A percentile compares a stretch with the other conserved stretches of the same genome.
These are phyloP conservation scores for Teratosphaeriaceae sp. DNA, from an alignment of 2,329 filamentous ascomycete species.

Conservation along the genomic window DNA sequence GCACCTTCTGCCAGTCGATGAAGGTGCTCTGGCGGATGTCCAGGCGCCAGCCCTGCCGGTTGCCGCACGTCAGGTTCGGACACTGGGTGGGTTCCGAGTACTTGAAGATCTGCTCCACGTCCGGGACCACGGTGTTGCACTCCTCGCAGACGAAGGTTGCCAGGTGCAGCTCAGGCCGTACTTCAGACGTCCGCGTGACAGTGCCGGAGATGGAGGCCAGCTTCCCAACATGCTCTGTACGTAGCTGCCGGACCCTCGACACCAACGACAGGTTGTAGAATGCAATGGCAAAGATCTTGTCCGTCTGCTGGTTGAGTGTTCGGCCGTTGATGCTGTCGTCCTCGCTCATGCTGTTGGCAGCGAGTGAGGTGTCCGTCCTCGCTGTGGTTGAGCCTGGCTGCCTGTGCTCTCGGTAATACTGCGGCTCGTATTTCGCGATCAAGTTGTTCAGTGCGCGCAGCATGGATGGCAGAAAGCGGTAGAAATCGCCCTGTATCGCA, in stretches of 20 bases:
- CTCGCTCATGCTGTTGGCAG: slow-evolving; percentile 53
- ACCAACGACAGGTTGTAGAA: slow-evolving; percentile 91
- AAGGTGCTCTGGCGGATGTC: slow-evolving; percentile 97
- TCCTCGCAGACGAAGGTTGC: slow-evolving; percentile 89
- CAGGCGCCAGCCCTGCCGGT: slow-evolving; percentile 89
- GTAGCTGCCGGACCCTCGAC: slow-evolving; percentile 75
- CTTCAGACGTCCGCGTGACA: slow-evolving; percentile 93
- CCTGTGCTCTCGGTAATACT: slow-evolving; percentile 88
- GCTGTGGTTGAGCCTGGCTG: slow-evolving; percentile 72
- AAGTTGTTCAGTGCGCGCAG: slow-evolving; percentile 83
- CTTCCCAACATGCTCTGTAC: slow-evolving; percentile 85
- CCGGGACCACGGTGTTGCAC: slow-evolving; percentile 76
- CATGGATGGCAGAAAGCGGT: slow-evolving; percentile 89
- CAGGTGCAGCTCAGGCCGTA: slow-evolving; percentile 84
- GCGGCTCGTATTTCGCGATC: slow-evolving; percentile 88
- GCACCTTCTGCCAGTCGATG: slow-evolving; percentile 98
- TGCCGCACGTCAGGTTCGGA: slow-evolving; percentile 79
- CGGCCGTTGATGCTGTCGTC: slow-evolving; percentile 56
- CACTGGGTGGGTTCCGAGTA: slow-evolving; percentile 97
- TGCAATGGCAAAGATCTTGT: slow-evolving; percentile 88
- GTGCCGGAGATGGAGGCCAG: slow-evolving; percentile 94
- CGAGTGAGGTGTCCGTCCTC: slow-evolving; percentile 53
- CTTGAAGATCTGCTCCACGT: slow-evolving; percentile 94
- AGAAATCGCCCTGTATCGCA: slow-evolving; percentile 85
- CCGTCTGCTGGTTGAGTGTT: slow-evolving; percentile 88